phyloP scores from a whole-genome alignment of 495 filamentous ascomycete genomes.

The Daldinia vernicosa region DNA sequence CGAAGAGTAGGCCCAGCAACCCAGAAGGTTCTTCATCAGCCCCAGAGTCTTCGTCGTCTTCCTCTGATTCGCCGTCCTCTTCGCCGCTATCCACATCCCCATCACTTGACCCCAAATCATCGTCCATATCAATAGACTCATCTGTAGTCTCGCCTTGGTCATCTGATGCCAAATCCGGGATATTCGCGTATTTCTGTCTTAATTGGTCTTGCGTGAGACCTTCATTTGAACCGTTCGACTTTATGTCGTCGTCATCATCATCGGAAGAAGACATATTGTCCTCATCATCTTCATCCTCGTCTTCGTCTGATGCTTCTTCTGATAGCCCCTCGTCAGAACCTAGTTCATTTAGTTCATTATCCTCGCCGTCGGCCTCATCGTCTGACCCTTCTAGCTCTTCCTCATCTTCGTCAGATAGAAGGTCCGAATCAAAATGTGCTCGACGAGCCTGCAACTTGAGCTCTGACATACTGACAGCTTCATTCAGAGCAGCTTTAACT shows the following conservation, averaged over 20 bases:
- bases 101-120: constrained; percentile 77
- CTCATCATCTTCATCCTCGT: constrained; percentile 70
- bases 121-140: constrained; percentile 89
- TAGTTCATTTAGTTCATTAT: constrained; percentile 61
- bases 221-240: constrained; percentile 72
- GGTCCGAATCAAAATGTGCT: constrained; percentile 57
- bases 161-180: constrained; percentile 65
- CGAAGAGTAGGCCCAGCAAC: constrained; percentile 72
- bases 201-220: constrained; percentile 81
- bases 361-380: constrained; percentile 60
- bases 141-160: constrained; percentile 76
- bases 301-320: constrained; percentile 2
- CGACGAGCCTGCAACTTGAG: constrained; percentile 64
- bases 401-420: constrained; percentile 63
- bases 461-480: constrained; percentile 78
- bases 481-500: constrained; percentile 82
- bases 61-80: constrained; percentile 52
- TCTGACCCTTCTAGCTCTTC: constrained; percentile 54
- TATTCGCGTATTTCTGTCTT: constrained; percentile 76
- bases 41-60: constrained; percentile 62
- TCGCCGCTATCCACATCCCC: constrained; percentile 62
- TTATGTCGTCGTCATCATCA: constrained; percentile 66
- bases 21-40: constrained; percentile 63
- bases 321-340: constrained; percentile 68
- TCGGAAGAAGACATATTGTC: constrained; percentile 76